Base-by-base conservation (phyloP, 192 early-diverging fungal species). In the Entomortierella lignicola region DNA sequence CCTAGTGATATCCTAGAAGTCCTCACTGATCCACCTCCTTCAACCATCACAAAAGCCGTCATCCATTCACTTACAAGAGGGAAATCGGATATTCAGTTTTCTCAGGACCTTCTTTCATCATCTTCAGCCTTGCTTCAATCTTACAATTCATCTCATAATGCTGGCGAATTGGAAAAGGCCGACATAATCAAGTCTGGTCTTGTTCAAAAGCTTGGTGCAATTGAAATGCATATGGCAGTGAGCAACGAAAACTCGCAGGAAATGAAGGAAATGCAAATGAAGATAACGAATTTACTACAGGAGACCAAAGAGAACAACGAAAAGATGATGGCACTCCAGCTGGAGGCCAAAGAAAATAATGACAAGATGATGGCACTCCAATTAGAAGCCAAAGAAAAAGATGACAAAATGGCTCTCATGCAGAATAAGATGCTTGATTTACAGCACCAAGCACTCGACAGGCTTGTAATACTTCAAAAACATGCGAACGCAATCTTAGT, bases 111-210 rank as follows among this genome's bases (percentile, higher is more conserved):
- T 18, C 54, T 55, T 30, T 29, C 27, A 30, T 55, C 54, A 30
- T 30, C 29, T 6, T 30, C 54, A 30, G 27, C 7, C 54, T 30
- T 55, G 27, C 7, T 30, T 30, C 54, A 25, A 11, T 55, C 29
- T 30, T 52, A 11, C 50, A 18, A 52, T 18, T 42, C 39, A 42
- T 42, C 39, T 42, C 39, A 42, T 13, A 18, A 7, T n/a, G 7
- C 12, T 26, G 27, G 27, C 12, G 20, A 55, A 55, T 27, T 12
- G 23, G 29, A 25, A 26, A 55, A 4, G 21, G n/a, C n/a, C n/a
- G n/a, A n/a, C n/a, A n/a, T n/a, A n/a, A 55, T 55, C 21, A 55
- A 30, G 54, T 55, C 54, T 18, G 29, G 18, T 25, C 50, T 52
- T 52, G 50, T 7, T 11, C 50, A 52, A 18, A 15, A 7, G 6